phyloP scores from a whole-genome alignment of 805 yeast genomes.

The Teunomyces atbi region DNA sequence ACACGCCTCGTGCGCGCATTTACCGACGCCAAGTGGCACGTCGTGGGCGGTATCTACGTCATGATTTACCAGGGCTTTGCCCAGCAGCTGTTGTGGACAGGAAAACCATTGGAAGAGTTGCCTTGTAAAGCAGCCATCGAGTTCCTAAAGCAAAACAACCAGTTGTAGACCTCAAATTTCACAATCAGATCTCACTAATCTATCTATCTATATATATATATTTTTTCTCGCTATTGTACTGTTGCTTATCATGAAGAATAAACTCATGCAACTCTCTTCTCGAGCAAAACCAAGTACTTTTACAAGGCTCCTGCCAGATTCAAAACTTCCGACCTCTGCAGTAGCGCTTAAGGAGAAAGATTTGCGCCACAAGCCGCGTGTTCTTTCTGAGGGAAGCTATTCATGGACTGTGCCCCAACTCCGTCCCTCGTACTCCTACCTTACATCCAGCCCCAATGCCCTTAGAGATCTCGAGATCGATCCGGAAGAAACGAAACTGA shows the following conservation, averaged over 20 bases:
- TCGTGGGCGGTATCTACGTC: slow-evolving; percentile 29
- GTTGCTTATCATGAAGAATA: background rate
- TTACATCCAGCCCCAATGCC: slow-evolving; percentile 61
- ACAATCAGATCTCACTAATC: too few species aligned
- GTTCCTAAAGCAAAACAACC: slow-evolving; percentile 1
- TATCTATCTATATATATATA: too few species aligned
- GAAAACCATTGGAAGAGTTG: slow-evolving; percentile 21
- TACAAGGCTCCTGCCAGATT: slow-evolving; percentile 31
- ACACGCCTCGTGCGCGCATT: slow-evolving; percentile 26
- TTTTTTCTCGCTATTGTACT: background rate
- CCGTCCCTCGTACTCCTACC: slow-evolving; percentile 50
- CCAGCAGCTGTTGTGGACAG: slow-evolving; percentile 28
- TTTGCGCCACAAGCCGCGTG: slow-evolving; percentile 36
- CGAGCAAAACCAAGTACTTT: slow-evolving; percentile 32
- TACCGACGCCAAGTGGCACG: slow-evolving; percentile 22
- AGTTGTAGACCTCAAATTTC: background rate
- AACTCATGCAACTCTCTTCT: slow-evolving; percentile 20
- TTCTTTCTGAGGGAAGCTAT: slow-evolving; percentile 57
- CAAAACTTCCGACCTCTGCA: slow-evolving; percentile 21
- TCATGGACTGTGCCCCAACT: slow-evolving; percentile 71
- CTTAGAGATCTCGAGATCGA: slow-evolving; percentile 59
- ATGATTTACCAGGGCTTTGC: slow-evolving; percentile 17
- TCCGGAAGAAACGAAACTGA: slow-evolving; percentile 35
- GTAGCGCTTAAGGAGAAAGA: slow-evolving; percentile 29
- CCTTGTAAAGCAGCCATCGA: slow-evolving; percentile 22